These are phyloP conservation scores for Piper betle DNA, from an alignment of 164 flowering plant species.

Conservation along the genomic window DNA sequence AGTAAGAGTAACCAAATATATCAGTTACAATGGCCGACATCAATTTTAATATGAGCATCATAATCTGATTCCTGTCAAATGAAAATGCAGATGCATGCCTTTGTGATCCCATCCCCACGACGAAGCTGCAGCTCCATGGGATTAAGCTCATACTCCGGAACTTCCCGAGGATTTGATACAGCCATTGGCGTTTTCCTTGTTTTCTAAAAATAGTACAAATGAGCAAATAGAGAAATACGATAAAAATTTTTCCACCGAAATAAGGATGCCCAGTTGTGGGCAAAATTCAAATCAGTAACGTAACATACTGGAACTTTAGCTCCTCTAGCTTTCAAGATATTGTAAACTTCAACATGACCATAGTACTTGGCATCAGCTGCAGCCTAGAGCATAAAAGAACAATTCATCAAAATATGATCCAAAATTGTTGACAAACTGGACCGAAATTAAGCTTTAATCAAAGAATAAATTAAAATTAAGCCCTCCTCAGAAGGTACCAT, in stretches of 20 bases:
- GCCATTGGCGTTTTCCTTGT: conserved; percentile 82
- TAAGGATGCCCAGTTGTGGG: neutral
- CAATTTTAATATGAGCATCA: no score
- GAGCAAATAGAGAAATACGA: neutral
- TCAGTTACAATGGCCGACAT: no score
- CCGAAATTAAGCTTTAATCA: no score
- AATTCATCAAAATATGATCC: neutral
- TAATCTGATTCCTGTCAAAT: neutral
- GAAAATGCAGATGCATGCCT: conserved; percentile 31
- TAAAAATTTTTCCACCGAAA: neutral
- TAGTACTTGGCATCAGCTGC: conserved; percentile 96
- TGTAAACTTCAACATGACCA: conserved; percentile 71
- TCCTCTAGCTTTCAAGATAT: conserved; percentile 80
- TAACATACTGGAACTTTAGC: conserved; percentile 68
- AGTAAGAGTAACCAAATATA: no score
- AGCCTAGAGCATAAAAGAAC: conserved; percentile 30
- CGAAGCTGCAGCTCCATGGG: conserved; percentile 89
- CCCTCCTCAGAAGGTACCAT: no score
- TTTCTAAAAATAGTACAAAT: conserved; percentile 39
- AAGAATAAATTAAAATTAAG: no score
- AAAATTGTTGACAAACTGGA: neutral
- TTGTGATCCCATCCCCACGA: conserved; percentile 71
- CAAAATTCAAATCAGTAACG: conserved; percentile 23
- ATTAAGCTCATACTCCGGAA: conserved; percentile 97
- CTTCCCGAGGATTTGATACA: conserved; percentile 84